These are phyloP conservation scores for Shiraia sp. DNA, from an alignment of 2,329 filamentous ascomycete species.

Conservation along the genomic window DNA sequence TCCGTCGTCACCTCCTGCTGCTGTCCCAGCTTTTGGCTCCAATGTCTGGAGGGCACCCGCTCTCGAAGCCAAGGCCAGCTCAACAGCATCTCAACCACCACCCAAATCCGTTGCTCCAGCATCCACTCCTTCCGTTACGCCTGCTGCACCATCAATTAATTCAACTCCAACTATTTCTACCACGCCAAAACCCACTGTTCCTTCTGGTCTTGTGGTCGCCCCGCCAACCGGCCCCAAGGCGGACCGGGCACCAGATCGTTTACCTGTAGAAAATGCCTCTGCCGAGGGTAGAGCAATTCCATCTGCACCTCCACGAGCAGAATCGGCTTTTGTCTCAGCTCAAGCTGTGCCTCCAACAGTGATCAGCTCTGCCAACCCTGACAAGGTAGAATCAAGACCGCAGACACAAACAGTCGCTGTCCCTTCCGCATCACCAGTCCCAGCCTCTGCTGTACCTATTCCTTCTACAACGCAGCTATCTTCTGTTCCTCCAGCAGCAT, in stretches of 20 bases:
- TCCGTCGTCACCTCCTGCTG: constrained; percentile 57
- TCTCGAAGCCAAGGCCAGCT: constrained; percentile 37
- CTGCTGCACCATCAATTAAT: constrained; percentile 18
- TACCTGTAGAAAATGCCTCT: constrained; percentile 17
- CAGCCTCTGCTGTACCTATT: constrained; percentile 5
- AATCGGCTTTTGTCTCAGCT: constrained; percentile 22
- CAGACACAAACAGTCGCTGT: constrained; percentile 3
- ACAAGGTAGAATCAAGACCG: constrained; percentile 19
- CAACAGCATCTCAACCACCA: constrained; percentile 21
- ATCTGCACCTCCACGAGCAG: constrained; percentile 24
- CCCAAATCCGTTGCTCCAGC: constrained; percentile 31
- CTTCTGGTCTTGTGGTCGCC: constrained; percentile 38
- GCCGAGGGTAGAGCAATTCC: constrained; percentile 23
- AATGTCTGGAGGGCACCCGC: constrained; percentile 50
- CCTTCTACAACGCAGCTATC: constrained; percentile 10
- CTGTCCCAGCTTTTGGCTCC: constrained; percentile 60
- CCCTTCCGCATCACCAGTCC: constrained; percentile 9
- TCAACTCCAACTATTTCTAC: constrained; percentile 16
- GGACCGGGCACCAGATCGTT: constrained; percentile 37
- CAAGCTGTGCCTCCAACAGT: constrained; percentile 13
- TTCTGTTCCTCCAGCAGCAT: constrained; percentile 9
- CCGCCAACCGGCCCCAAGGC: constrained; percentile 50
- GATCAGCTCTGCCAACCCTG: constrained; percentile 9
- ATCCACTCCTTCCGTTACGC: constrained; percentile 22
- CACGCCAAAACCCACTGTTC: constrained; percentile 41